phyloP scores from a whole-genome alignment of 2,329 filamentous ascomycete genomes.

The Alternaria gaisen region DNA sequence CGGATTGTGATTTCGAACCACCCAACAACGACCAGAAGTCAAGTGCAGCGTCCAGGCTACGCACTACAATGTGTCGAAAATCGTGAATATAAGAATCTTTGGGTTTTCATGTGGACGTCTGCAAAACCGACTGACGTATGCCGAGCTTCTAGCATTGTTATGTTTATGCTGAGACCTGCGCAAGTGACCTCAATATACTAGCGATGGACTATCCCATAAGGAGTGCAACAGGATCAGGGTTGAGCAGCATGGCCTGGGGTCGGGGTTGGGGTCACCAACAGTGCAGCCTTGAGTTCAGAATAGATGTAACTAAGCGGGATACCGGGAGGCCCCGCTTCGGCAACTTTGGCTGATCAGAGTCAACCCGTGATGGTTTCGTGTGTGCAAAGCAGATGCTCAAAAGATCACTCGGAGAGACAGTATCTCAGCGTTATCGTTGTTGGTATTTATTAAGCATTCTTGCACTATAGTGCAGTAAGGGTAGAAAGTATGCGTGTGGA shows the following conservation, averaged over 20 bases:
- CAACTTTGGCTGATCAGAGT: neutral
- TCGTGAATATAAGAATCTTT: neutral
- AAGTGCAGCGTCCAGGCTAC: neutral
- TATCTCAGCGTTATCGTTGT: neutral
- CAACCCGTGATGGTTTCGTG: neutral
- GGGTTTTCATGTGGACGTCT: neutral
- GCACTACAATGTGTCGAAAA: neutral
- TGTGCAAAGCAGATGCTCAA: neutral
- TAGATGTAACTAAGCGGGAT: neutral
- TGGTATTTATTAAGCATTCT: neutral
- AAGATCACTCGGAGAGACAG: neutral
- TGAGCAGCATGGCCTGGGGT: conserved; percentile 17
- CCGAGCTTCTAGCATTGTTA: conserved; percentile 17
- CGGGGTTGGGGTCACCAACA: neutral
- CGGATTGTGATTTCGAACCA: neutral
- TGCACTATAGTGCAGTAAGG: neutral
- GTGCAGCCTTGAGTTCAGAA: neutral
- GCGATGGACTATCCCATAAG: conserved; percentile 6
- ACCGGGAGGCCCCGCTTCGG: conserved; percentile 5
- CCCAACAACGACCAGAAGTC: neutral
- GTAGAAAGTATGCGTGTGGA: neutral
- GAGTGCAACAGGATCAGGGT: conserved; percentile 3
- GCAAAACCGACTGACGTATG: conserved; percentile 3
- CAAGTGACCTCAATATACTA: conserved; percentile 24
- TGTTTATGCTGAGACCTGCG: conserved; percentile 1